Evolutionary conservation across 768 basidiomycete species (phyloP).

Genomic region (Kwoniella dejecticola): DNA sequence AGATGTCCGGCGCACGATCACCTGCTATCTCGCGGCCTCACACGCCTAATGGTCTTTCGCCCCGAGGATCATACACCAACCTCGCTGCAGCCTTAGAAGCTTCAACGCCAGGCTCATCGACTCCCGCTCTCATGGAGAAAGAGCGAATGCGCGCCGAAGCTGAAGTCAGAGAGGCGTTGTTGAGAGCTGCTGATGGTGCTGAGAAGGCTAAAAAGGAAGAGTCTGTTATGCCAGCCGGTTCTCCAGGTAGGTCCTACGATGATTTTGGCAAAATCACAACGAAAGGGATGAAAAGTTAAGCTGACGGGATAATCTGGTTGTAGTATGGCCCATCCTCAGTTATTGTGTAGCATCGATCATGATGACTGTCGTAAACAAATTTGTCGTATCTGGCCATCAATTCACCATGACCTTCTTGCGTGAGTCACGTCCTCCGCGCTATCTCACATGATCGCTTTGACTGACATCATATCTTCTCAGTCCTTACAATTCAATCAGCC

Average conservation of each 20-base stretch:
- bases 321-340: conserved; percentile 78
- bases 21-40: conserved; percentile 34
- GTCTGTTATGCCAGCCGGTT: conserved; percentile 31
- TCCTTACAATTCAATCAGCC: conserved; percentile 83
- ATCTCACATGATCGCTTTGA: no score
- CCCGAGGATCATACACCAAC: conserved; percentile 46
- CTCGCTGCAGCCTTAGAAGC: conserved; percentile 24
- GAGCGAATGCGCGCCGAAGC: conserved; percentile 35
- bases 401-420: conserved; percentile 96
- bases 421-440: conserved; percentile 25
- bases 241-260: conserved; percentile 45
- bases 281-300: no score
- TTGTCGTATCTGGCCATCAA: conserved; percentile 85
- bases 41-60: conserved; percentile 40
- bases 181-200: conserved; percentile 32
- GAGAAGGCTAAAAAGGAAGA: conserved; percentile 48
- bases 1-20: conserved; percentile 16
- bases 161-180: conserved; percentile 32
- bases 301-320: background rate
- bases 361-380: conserved; percentile 99
- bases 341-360: conserved; percentile 91
- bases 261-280: no score
- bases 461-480: conserved; percentile 11
- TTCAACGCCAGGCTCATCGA: conserved; percentile 25
- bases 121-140: conserved; percentile 27